A percentile compares a stretch with the other conserved stretches of the same genome.
These are phyloP conservation scores for Hamamelis virginiana DNA, from an alignment of 164 flowering plant species.

Conservation along the genomic window DNA sequence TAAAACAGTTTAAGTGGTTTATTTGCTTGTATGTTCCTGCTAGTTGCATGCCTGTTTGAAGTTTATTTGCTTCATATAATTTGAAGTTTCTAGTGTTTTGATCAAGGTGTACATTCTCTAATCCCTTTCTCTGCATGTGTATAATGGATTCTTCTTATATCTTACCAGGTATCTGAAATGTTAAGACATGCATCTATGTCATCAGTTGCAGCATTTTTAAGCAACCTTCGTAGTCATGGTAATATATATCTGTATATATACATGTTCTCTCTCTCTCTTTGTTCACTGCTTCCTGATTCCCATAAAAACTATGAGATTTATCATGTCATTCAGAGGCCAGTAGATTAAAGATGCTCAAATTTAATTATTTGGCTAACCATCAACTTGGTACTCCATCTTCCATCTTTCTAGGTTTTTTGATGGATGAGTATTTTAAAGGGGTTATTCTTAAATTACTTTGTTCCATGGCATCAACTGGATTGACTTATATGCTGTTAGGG, in stretches of 20 bases:
- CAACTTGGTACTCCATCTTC: neutral
- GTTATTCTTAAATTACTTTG: neutral
- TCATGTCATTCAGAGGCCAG: neutral
- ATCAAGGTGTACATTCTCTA: neutral
- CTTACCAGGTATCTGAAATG: constrained; percentile 58
- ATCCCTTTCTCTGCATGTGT: constrained; percentile 1
- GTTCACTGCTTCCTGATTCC: neutral
- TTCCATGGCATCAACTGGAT: neutral
- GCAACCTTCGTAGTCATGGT: constrained; percentile 83
- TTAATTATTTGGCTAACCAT: no score
- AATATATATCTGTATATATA: neutral
- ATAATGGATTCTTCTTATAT: constrained; percentile 7
- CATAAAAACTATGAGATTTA: neutral
- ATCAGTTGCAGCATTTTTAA: constrained; percentile 57
- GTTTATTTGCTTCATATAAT: neutral
- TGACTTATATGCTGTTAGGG: neutral
- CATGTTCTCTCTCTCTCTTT: neutral
- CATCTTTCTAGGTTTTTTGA: neutral
- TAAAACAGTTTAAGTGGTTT: no score
- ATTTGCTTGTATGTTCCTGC: no score
- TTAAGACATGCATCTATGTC: constrained; percentile 57
- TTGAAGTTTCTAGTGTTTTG: no score
- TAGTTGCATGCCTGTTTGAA: no score
- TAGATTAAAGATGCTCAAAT: no score
- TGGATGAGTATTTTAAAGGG: neutral